Evolutionary conservation across 2,329 filamentous ascomycete species (phyloP), one percentile per base, ranked within the genome.

Genomic region (Colletotrichum lini): DNA sequence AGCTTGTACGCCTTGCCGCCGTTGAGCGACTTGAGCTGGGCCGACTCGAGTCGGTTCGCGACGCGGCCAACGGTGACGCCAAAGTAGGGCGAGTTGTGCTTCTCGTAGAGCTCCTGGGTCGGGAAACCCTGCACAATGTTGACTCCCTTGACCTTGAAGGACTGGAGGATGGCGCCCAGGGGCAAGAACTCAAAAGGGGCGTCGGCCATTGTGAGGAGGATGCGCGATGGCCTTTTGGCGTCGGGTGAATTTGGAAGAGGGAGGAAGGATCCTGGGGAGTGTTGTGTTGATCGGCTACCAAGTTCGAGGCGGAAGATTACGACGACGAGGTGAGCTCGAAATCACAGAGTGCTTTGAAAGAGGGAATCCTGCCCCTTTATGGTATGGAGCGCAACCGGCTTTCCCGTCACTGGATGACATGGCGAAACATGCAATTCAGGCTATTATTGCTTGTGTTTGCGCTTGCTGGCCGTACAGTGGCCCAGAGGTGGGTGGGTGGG

Each of bases 101-200:
- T 83, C 74, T 88, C 88, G 84, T 98, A 98, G 72, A 92, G 89
- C 54, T 93, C 90, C 64, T 93, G 89, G 16, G 88, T 91, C 21
- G 93, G 89, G 84, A 98, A 98, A 64, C 92, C 91, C 76, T 96
- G 93, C 26, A 98, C 95, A 75, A 99, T 96, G 84, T 98, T 96
- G 79, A 89, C 85, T 74, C 90, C 92, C 71, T 88, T 92, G 75
- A 98, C 89, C 58, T 87, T 88, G 84, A 98, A 92, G 78, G 93
- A 89, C 80, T 98, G 91, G 79, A 96, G 92, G 79, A 94, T 93
- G 77, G 92, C 93, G 73, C 93, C 93, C 61, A 94, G 86, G 30
- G 93, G 91, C 73, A 96, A 85, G 82, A 96, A 94, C 53, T 87
- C 85, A 77, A 92, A 88, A 53, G 87, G 79, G 47, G 86, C 82